Base-by-base conservation (phyloP, 2,329 filamentous ascomycete genomes). In the Phaeosphaeria sp. region DNA sequence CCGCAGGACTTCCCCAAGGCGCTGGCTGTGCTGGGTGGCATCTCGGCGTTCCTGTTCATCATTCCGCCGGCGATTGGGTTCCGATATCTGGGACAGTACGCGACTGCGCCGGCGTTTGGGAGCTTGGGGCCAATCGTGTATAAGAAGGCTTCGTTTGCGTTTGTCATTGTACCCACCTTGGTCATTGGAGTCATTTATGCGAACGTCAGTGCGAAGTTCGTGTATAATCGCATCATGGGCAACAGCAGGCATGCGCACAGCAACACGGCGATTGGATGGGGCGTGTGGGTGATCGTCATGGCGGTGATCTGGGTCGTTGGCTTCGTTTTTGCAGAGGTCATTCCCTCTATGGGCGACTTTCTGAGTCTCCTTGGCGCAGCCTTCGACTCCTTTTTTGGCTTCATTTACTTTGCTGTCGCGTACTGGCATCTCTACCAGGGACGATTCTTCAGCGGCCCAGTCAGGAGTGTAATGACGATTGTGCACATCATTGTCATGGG, bases 131-230 rank as follows among this genome's bases (percentile, higher is more conserved):
- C 90, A 36, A 81, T 84, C 11, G 63, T 89, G 2, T 94, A 89
- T 80, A 92, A 94, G 80, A 96, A 96, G 80, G 84, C 94, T 1
- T 86, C 90, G 0, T 97, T 96, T 78, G 92, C 90, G 15, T 96
- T 97, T 80, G 97, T 97, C 91, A 90, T 97, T 43, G 93, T 93
- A 0, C 97, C 93, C 0, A 84, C 97, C 60, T 91, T 97, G 71
- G 96, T 97, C 80, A 80, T 97, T 4, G 93, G 93, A 2, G 92
- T 95, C 0, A 79, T 97, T 15, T 97, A 97, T 73, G 92, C 93
- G 18, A 94, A 91, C 0, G 92, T 97, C 2, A 93, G 91, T 5
- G 90, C 91, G 1, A 89, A 93, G 23, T 97, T 97, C 79, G 81
- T 97, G 68, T 96, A 96, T 80, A 93, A 96, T 84, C 90, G 91